These are phyloP conservation scores for Berkeleyomyces basicola DNA, from an alignment of 2,329 filamentous ascomycete species.

Conservation along the genomic window DNA sequence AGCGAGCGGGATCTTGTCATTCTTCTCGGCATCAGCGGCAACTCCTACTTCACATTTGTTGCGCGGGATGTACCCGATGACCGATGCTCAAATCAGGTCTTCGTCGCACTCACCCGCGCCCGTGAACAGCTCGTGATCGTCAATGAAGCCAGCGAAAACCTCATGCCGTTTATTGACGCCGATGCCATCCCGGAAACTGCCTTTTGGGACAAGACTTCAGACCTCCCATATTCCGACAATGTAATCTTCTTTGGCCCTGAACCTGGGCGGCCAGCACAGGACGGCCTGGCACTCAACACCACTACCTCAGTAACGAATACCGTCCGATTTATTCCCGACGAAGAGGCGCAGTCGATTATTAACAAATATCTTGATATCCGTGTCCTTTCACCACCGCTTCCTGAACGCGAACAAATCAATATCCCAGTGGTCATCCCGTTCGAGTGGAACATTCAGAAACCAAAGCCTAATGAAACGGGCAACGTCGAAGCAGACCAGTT, in stretches of 20 bases:
- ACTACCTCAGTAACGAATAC: slow-evolving; percentile 15
- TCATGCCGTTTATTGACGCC: slow-evolving; percentile 18
- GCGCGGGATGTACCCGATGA: slow-evolving; percentile 19
- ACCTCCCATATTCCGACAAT: not conserved
- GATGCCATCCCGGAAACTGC: slow-evolving; percentile 1
- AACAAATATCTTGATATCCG: slow-evolving; percentile 14
- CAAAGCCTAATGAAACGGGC: not conserved
- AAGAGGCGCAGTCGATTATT: slow-evolving; percentile 15
- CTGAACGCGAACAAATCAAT: slow-evolving; percentile 14
- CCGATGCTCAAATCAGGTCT: slow-evolving; percentile 18
- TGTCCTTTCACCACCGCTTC: slow-evolving; percentile 5
- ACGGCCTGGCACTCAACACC: not conserved
- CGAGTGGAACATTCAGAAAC: slow-evolving; percentile 4
- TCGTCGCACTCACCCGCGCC: slow-evolving; percentile 20
- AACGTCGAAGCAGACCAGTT: not conserved
- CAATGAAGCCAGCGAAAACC: slow-evolving; percentile 12
- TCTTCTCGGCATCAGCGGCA: slow-evolving; percentile 17
- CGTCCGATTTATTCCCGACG: slow-evolving; percentile 17
- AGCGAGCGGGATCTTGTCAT: slow-evolving; percentile 20
- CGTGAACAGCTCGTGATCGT: slow-evolving; percentile 19
- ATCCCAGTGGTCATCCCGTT: slow-evolving; percentile 15
- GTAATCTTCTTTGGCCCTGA: slow-evolving; percentile 1
- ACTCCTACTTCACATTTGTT: slow-evolving; percentile 17
- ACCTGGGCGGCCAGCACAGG: not conserved
- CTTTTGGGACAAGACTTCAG: slow-evolving; percentile 4